A percentile compares a stretch with the other conserved stretches of the same genome.
Evolutionary conservation across 345 rosid genomes (phyloP).

Genomic region (Turnera subulata): DNA sequence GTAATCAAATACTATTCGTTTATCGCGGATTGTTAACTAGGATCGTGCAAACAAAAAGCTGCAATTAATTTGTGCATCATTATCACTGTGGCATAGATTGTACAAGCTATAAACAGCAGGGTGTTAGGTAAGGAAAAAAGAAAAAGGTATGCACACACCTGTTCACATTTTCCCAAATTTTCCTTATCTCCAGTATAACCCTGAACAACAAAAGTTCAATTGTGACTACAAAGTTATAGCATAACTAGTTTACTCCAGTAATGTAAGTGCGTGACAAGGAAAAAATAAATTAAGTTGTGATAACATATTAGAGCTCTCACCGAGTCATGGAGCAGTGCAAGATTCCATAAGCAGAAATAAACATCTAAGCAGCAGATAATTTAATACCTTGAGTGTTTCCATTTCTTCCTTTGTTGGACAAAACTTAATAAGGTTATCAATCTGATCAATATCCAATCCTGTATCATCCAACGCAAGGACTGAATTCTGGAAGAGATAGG

Average conservation of each 20-base stretch:
- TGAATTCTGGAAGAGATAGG: slow-evolving; percentile 48
- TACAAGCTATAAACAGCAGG: neutral
- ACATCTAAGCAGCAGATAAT: neutral
- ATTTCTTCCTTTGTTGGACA: slow-evolving; percentile 85
- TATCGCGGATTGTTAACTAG: too few relatives aligned
- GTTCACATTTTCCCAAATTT: slow-evolving; percentile 78
- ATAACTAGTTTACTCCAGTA: neutral
- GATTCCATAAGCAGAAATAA: neutral
- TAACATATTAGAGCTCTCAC: slow-evolving; percentile 1
- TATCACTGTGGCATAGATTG: neutral
- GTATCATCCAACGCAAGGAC: slow-evolving; percentile 76
- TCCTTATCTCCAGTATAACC: slow-evolving; percentile 57
- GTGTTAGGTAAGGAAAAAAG: neutral
- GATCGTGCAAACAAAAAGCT: too few relatives aligned
- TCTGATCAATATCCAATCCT: slow-evolving; percentile 70
- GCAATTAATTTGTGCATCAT: too few relatives aligned
- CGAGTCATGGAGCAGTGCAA: neutral
- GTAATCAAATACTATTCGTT: too few relatives aligned
- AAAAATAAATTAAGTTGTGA: neutral
- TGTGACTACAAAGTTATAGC: neutral
- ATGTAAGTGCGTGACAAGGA: neutral
- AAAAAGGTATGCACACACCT: slow-evolving; percentile 38
- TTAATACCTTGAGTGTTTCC: slow-evolving; percentile 62
- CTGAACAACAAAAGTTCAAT: slow-evolving; percentile 24
- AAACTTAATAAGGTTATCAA: slow-evolving; percentile 75